Conservation (phyloP, 2,329 filamentous ascomycete genomes). For the Cladorrhinum sp. region DNA sequence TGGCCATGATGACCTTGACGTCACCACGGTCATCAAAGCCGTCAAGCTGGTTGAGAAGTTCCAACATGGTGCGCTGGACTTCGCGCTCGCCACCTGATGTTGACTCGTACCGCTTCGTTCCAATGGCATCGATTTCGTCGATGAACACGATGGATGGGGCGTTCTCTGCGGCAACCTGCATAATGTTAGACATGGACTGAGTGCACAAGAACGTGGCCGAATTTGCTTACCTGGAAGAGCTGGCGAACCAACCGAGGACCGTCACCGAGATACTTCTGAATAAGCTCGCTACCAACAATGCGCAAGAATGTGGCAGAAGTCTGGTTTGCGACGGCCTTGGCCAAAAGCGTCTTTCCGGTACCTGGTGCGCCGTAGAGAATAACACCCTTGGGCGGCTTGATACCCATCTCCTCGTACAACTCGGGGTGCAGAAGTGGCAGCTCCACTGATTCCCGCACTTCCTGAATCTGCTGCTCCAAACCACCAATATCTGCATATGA, state of each 20-base stretch:
- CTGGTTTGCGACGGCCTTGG: conserved; percentile 96
- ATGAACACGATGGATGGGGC: conserved; percentile 98
- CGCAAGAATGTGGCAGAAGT: conserved; percentile 98
- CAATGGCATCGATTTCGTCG: conserved; percentile 98
- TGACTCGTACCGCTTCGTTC: conserved; percentile 97
- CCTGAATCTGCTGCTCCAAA: conserved; percentile 91
- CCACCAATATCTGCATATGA: conserved; percentile 99
- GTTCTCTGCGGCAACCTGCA: conserved; percentile 85
- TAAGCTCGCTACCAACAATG: conserved; percentile 94
- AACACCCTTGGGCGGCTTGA: conserved; percentile 98
- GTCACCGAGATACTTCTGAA: conserved; percentile 98
- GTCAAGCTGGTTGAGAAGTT: conserved; percentile 95
- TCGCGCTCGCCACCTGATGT: conserved; percentile 96
- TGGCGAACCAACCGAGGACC: conserved; percentile 92
- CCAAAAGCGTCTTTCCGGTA: conserved; percentile 92
- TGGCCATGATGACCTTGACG: conserved; percentile 99
- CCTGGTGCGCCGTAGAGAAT: conserved; percentile 97
- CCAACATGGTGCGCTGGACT: conserved; percentile 97
- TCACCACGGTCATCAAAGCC: conserved; percentile 98
- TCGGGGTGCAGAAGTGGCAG: conserved; percentile 92
- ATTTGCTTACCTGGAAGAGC: conserved; percentile 69
- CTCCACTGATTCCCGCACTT: conserved; percentile 96
- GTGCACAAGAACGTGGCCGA: background rate
- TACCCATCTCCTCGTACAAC: conserved; percentile 99
- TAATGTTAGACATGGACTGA: conserved; percentile 24